phyloP scores from a whole-genome alignment of 1,139 yeast genomes.

The Yamadazyma mexicana region DNA sequence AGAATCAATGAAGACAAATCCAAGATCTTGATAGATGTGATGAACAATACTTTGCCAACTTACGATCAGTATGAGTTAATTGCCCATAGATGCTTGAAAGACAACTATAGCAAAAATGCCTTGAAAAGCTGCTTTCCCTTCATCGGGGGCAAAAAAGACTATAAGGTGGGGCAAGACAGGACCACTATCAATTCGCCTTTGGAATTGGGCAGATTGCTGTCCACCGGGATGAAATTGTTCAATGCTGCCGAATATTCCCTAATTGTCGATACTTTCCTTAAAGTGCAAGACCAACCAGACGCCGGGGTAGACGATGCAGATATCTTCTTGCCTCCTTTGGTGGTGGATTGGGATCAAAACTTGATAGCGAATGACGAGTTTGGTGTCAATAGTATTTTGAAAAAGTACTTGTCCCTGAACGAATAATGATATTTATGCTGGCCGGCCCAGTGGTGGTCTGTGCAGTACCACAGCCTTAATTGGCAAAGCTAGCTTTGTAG shows the following conservation, averaged over 20 bases:
- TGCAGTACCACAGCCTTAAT: too few relatives aligned
- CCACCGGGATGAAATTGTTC: slow-evolving; percentile 32
- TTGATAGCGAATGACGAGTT: slow-evolving; percentile 41
- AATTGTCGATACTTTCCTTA: slow-evolving; percentile 41
- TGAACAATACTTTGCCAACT: slow-evolving; percentile 45
- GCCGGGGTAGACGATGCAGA: slow-evolving; percentile 33
- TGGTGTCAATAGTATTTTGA: slow-evolving; percentile 31
- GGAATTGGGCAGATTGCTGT: slow-evolving; percentile 21
- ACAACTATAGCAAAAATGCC: slow-evolving; percentile 24
- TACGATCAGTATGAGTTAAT: slow-evolving; percentile 41
- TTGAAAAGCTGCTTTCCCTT: slow-evolving; percentile 41
- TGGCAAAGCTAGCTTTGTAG: too few relatives aligned
- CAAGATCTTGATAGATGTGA: slow-evolving; percentile 38
- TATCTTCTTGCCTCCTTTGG: slow-evolving; percentile 44
- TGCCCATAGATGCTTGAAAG: slow-evolving; percentile 28
- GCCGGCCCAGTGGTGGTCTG: too few relatives aligned
- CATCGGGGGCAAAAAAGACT: slow-evolving; percentile 24
- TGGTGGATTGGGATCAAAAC: slow-evolving; percentile 51
- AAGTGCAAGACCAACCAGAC: slow-evolving; percentile 23
- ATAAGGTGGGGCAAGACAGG: slow-evolving; percentile 17
- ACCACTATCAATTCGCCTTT: slow-evolving; percentile 31
- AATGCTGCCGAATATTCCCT: slow-evolving; percentile 40
- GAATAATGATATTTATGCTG: not conserved
- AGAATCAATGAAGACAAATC: slow-evolving; percentile 26
- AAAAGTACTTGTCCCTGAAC: slow-evolving; percentile 22